A percentile compares a stretch with the other conserved stretches of the same genome.
Conservation (phyloP, 1,139 yeast genomes). For the Hyphopichia wangnamkhiaoensis region DNA sequence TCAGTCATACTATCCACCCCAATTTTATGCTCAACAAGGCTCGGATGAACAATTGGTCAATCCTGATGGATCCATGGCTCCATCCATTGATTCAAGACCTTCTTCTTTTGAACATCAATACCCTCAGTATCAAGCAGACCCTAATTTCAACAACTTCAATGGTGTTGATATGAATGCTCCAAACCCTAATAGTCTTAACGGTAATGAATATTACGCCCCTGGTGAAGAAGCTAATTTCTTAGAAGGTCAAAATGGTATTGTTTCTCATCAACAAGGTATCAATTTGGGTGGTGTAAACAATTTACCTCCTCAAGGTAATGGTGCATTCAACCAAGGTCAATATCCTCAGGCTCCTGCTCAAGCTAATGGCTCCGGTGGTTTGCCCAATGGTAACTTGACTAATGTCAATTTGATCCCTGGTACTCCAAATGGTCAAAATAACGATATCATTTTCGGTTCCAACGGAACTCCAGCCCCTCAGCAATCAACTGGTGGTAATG, state of each 20-base stretch:
- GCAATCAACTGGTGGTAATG: conserved; percentile 11
- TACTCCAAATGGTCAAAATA: conserved; percentile 4
- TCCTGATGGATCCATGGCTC: conserved; percentile 9
- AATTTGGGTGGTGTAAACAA: conserved; percentile 9
- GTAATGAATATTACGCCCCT: conserved; percentile 22
- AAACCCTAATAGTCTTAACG: conserved; percentile 9
- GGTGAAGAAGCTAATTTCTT: conserved; percentile 23
- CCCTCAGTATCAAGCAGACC: conserved; percentile 15
- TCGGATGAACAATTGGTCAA: conserved; percentile 9
- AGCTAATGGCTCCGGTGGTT: conserved; percentile 4
- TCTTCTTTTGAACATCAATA: conserved; percentile 15
- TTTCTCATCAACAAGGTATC: conserved; percentile 6
- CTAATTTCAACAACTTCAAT: conserved; percentile 5
- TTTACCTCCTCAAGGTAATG: conserved; percentile 2
- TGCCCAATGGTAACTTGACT: conserved; percentile 2
- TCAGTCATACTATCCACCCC: conserved; percentile 39
- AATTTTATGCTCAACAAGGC: conserved; percentile 27
- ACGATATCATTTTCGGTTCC: conserved; percentile 5
- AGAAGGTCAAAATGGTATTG: conserved; percentile 12
- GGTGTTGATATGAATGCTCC: conserved; percentile 2
- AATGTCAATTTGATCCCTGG: conserved; percentile 2
- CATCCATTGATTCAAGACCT: conserved; percentile 15
- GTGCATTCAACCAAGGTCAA: conserved; percentile 6
- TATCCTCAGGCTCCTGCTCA: conserved; percentile 7
- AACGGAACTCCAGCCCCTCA: conserved; percentile 7